phyloP scores from a whole-genome alignment of 129 eudicot species.

The Escallonia herrerae region DNA sequence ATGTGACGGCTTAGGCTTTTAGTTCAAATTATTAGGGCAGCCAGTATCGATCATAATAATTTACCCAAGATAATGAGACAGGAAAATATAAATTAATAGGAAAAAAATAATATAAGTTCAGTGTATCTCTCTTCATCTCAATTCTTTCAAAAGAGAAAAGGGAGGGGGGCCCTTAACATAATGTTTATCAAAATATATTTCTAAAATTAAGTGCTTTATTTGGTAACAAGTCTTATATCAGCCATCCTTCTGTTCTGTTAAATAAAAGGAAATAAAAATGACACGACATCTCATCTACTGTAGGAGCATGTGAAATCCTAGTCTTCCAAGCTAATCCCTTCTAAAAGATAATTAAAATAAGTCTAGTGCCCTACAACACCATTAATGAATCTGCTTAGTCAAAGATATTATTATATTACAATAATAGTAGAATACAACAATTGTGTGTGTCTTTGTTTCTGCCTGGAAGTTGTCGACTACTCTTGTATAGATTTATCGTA shows the following conservation, averaged over 20 bases:
- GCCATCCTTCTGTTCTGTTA: no score
- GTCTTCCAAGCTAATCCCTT: constrained; percentile 1
- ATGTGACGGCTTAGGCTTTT: no score
- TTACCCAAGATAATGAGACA: not conserved
- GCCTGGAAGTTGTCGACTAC: constrained; percentile 27
- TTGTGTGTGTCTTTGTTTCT: constrained; percentile 6
- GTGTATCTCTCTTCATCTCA: not conserved
- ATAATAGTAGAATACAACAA: not conserved
- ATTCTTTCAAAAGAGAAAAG: no score
- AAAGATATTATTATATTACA: constrained; percentile 2
- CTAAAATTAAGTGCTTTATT: not conserved
- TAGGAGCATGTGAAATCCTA: constrained; percentile 9
- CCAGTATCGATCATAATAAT: not conserved
- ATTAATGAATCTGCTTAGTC: constrained; percentile 7
- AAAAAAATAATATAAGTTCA: not conserved
- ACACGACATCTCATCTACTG: constrained; percentile 3
- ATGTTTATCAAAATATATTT: not conserved
- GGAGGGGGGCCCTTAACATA: no score
- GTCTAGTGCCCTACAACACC: not conserved
- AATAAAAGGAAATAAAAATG: not conserved
- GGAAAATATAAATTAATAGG: not conserved
- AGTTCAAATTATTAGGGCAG: no score
- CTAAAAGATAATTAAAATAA: not conserved
- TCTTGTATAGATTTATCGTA: not conserved
- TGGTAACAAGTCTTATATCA: not conserved